Evolutionary conservation across 1,139 yeast genomes (phyloP), one percentile per base, ranked within the genome.

Genomic region (Protomyces inouyei): DNA sequence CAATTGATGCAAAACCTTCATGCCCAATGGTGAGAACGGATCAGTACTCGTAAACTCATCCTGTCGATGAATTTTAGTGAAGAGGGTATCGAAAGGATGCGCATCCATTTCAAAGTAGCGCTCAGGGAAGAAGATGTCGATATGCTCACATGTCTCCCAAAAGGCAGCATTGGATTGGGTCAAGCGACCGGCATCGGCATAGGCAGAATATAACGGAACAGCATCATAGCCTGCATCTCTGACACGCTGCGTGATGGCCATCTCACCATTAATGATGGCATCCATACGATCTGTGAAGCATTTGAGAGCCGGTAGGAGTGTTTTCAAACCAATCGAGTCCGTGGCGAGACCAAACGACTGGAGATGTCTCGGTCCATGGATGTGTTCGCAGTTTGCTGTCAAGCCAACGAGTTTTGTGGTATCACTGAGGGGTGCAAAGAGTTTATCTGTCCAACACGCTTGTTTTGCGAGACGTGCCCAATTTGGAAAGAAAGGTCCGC

Each of bases 211-310:
- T 18, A 57, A 16, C 14, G 61, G 61, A 23, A 40, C 48, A n/a
- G 57, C 63, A 38, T 52, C 63, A 43, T 46, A 59, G 6, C 63
- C 63, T 14, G 63, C 63, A 10, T 52, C 63, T 12, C 63, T 23
- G 2, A 59, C 46, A 14, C 21, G 28, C 36, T 36, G 35, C 40
- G 63, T 52, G n/a, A 59, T n/a, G n/a, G 38, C 40, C 45, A 52
- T 9, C 28, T 59, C 63, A 12, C 63, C 63, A 4, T 16, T 8
- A n/a, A 18, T 18, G 16, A 52, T 28, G 3, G 63, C 63, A 16
- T 52, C 53, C 25, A 18, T 28, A 14, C 32, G 12, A 18, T 37
- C 23, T 5, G 35, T 35, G 8, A 28, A 48, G 28, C 63, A 59
- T 14, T 28, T 25, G 32, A 59, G 52, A 18, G 53, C n/a, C 16